Conservation (phyloP, 2,329 filamentous ascomycete genomes). For the Sphaerostilbella broomeana region DNA sequence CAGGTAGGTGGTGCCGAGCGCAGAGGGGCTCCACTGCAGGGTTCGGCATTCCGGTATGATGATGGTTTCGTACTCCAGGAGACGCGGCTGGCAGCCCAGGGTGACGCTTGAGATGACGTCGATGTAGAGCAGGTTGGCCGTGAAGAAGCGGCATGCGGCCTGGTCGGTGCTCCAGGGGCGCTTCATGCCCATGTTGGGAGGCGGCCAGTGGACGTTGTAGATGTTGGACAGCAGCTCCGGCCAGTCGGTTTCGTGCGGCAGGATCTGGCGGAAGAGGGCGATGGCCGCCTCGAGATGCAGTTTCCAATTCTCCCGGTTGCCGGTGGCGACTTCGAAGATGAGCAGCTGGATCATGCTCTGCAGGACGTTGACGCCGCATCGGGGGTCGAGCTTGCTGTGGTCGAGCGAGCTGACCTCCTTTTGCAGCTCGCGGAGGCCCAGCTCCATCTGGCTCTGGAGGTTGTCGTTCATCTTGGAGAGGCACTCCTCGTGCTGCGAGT, state of each 20-base stretch:
- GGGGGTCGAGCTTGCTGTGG: conserved; percentile 19
- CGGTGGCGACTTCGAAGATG: conserved; percentile 43
- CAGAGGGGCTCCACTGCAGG: conserved; percentile 13
- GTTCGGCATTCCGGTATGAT: conserved; percentile 30
- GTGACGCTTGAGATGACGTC: conserved; percentile 46
- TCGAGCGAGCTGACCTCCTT: conserved; percentile 34
- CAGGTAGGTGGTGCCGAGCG: conserved; percentile 25
- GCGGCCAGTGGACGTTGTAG: conserved; percentile 28
- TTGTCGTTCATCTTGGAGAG: conserved; percentile 31
- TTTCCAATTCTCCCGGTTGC: conserved; percentile 42
- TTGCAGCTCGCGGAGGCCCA: conserved; percentile 38
- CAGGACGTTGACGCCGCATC: conserved; percentile 34
- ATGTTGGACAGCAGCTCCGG: conserved; percentile 28
- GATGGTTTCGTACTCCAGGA: conserved; percentile 35
- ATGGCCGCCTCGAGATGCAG: conserved; percentile 45
- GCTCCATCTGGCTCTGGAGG: conserved; percentile 38
- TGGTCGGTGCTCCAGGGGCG: conserved; percentile 40
- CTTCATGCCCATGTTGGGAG: conserved; percentile 25
- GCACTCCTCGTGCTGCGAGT: conserved; percentile 29
- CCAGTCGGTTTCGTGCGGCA: conserved; percentile 33
- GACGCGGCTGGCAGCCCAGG: conserved; percentile 34
- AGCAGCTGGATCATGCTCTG: conserved; percentile 48
- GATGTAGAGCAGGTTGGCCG: conserved; percentile 40
- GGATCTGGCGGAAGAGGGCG: conserved; percentile 41
- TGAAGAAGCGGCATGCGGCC: conserved; percentile 41